phyloP scores from a whole-genome alignment of 164 flowering plant species.

The Berberis thunbergii region DNA sequence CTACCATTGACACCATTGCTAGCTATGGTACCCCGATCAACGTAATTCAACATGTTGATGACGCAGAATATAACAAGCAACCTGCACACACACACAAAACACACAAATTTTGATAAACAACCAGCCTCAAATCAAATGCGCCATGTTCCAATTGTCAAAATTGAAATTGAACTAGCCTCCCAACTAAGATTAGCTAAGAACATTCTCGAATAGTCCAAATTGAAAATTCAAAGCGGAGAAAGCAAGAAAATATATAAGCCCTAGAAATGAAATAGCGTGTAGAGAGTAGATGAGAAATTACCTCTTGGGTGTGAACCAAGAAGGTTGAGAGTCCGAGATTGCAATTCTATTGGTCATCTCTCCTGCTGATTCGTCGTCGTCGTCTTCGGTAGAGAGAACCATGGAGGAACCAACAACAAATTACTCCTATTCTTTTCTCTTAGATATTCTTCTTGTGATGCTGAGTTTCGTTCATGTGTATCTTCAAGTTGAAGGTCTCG shows the following conservation, averaged over 20 bases:
- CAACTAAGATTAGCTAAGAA: background rate
- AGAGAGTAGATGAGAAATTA: slow-evolving; percentile 2
- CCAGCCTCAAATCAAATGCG: background rate
- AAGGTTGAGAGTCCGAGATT: slow-evolving; percentile 20
- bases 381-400: too few species aligned
- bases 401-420: too few species aligned
- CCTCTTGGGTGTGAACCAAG: slow-evolving; percentile 54
- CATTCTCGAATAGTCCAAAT: background rate
- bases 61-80: slow-evolving; percentile 69
- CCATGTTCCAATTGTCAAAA: background rate
- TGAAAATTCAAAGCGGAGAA: background rate
- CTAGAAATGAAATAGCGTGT: background rate
- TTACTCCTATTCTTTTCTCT: too few species aligned
- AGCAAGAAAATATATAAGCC: background rate
- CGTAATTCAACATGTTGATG: slow-evolving; percentile 76
- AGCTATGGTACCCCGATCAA: slow-evolving; percentile 95
- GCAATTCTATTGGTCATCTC: too few species aligned
- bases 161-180: background rate
- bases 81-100: slow-evolving; percentile 32
- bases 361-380: too few species aligned
- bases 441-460: too few species aligned
- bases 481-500: too few species aligned
- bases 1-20: slow-evolving; percentile 98
- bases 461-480: too few species aligned
- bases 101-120: background rate